Evolutionary conservation across 1,139 yeast genomes (phyloP).

Genomic region (Yueomyces sp.): DNA sequence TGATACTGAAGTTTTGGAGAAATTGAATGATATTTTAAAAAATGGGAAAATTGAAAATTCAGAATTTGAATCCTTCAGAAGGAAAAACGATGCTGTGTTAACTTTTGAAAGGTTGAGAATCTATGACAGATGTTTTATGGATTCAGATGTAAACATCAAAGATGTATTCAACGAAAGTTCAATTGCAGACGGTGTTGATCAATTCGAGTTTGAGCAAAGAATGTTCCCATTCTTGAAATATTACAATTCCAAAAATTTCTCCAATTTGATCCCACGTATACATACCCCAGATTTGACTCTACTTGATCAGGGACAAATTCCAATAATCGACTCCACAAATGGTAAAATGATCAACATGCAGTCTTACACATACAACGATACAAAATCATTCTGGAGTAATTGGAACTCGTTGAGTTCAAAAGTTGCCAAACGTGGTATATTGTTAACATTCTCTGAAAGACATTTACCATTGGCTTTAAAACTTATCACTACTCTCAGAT

Average conservation of each 20-base stretch:
- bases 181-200: slow-evolving; percentile 2
- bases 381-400: slow-evolving; percentile 7
- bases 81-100: slow-evolving; percentile 6
- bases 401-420: slow-evolving; percentile 8
- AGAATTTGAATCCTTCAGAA: slow-evolving; percentile 3
- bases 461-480: slow-evolving; percentile 4
- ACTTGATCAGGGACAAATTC: slow-evolving; percentile 6
- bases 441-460: slow-evolving; percentile 7
- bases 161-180: neutral
- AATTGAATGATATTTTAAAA: slow-evolving; percentile 3
- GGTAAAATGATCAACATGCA: neutral
- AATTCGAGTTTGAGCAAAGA: slow-evolving; percentile 10
- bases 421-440: slow-evolving; percentile 8
- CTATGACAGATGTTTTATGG: slow-evolving; percentile 9
- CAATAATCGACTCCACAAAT: slow-evolving; percentile 2
- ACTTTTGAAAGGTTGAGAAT: slow-evolving; percentile 9
- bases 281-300: slow-evolving; percentile 4
- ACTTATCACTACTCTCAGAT: slow-evolving; percentile 32
- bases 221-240: slow-evolving; percentile 9
- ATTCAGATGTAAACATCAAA: neutral
- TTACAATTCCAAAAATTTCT: slow-evolving; percentile 5
- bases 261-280: slow-evolving; percentile 7
- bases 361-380: slow-evolving; percentile 4
- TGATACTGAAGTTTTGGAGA: slow-evolving; percentile 3
- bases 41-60: slow-evolving; percentile 1